Base-by-base conservation (phyloP, 2,329 filamentous ascomycete genomes). In the Passalora sequoiae region DNA sequence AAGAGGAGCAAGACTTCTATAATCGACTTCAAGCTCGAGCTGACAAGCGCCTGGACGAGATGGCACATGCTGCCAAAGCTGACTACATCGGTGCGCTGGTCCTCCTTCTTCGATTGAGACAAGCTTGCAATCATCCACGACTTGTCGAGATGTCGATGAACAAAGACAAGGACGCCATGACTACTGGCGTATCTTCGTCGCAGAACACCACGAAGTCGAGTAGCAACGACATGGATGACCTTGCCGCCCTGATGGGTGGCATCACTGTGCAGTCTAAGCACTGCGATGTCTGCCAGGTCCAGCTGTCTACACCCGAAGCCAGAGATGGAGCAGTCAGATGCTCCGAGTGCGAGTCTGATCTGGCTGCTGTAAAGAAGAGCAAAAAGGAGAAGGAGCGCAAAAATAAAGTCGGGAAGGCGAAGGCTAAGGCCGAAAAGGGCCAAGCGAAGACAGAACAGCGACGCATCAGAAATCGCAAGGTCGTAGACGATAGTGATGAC, bases 61-160 rank as follows among this genome's bases (percentile, higher is more conserved):
- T 97, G 84, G 89, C 95, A 81, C 54, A 59, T 35, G 80, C 78
- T 38, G 82, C 80, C 5, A 81, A 86, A 60, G 71, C 89, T 40
- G 94, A 89, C 69, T 97, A 97, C 62, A 91, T 94, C 46, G 94
- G 89, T 57, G 92, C 92, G 13, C 79, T 98, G 60, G 89, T 95
- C 9, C 71, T 98, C 48, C 77, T 98, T n/a, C 71, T 98, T 43
- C 83, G 92, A 28, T 73, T 98, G 47, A 78, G 92, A 47, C 92
- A 98, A 65, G 86, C 89, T 15, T 98, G 92, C 66, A 95, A 98
- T 60, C 92, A 98, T 62, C 89, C 89, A 0, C 83, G 88, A 53
- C 74, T 98, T 33, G 84, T 95, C 9, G 86, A 87, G 53, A 83
- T 83, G 51, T 91, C 94, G 60, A 73, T 96, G 44, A 83, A 83